phyloP scores from a whole-genome alignment of 345 rosid species.

The Diplotaxis tenuifolia region DNA sequence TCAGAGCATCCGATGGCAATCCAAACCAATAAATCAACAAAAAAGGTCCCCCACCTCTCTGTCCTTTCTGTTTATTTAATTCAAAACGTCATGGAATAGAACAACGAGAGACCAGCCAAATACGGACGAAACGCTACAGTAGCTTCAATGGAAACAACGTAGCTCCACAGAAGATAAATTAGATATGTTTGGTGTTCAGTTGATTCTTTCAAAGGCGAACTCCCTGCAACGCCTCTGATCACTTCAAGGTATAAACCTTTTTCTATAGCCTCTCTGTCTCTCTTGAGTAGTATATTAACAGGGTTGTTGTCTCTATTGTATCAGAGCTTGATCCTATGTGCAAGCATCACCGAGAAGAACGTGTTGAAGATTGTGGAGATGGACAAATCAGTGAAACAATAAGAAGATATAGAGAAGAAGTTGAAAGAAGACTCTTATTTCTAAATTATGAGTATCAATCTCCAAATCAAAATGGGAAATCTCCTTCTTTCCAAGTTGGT shows the following conservation, averaged over 20 bases:
- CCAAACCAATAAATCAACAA: too few species aligned
- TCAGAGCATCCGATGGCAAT: too few species aligned
- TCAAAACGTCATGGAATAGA: background rate
- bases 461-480: too few species aligned
- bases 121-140: background rate
- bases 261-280: background rate
- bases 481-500: background rate
- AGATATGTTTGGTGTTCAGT: background rate
- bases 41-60: too few species aligned
- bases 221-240: background rate
- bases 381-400: background rate
- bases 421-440: too few species aligned
- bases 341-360: background rate
- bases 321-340: too few species aligned
- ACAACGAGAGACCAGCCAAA: background rate
- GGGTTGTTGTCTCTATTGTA: background rate
- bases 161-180: background rate
- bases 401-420: too few species aligned
- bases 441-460: too few species aligned
- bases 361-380: background rate
- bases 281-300: background rate
- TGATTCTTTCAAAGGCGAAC: background rate
- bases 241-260: background rate
- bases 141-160: background rate
- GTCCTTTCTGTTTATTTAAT: background rate